A percentile compares a stretch with the other conserved stretches of the same genome.
Conservation (phyloP, 371 early-diverging fungal genomes). For the Actinomortierella ambigua region DNA sequence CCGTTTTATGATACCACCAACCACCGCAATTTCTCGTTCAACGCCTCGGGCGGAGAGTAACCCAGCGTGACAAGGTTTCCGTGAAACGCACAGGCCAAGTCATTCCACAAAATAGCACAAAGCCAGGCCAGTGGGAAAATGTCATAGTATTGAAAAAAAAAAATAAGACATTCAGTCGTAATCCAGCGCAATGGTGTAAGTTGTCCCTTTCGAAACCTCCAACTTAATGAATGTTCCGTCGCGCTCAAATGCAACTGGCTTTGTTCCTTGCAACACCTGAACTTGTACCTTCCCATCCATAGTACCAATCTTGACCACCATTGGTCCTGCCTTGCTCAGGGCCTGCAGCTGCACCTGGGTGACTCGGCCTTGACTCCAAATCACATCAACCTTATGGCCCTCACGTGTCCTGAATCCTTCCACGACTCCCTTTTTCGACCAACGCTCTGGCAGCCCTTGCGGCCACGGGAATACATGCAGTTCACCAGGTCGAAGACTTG, state of each 20-base stretch:
- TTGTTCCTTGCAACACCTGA: constrained; percentile 20
- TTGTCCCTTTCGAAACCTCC: constrained; percentile 25
- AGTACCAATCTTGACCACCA: constrained; percentile 12
- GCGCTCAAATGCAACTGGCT: constrained; percentile 9
- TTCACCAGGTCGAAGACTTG: constrained; percentile 13
- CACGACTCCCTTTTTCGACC: constrained; percentile 22
- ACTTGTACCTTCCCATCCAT: constrained; percentile 22
- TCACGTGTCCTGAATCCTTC: constrained; percentile 35
- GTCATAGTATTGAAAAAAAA: too few species aligned
- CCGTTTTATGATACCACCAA: too few species aligned
- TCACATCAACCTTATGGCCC: constrained; percentile 18
- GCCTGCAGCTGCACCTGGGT: constrained; percentile 11
- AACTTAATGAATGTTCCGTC: constrained; percentile 15
- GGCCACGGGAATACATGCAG: constrained; percentile 12
- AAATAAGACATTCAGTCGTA: too few species aligned
- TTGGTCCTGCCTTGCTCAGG: neutral
- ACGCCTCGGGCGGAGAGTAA: too few species aligned
- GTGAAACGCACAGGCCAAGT: too few species aligned
- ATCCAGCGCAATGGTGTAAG: constrained; percentile 2
- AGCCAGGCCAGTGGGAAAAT: too few species aligned
- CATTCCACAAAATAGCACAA: too few species aligned
- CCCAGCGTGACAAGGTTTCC: too few species aligned
- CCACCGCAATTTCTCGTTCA: too few species aligned
- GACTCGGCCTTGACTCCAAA: constrained; percentile 22
- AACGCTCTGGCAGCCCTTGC: constrained; percentile 20